Percentiles rank a stretch among this genome's conserved stretches.
phyloP scores from a whole-genome alignment of 2,329 filamentous ascomycete species.

The Ascochyta pisi region DNA sequence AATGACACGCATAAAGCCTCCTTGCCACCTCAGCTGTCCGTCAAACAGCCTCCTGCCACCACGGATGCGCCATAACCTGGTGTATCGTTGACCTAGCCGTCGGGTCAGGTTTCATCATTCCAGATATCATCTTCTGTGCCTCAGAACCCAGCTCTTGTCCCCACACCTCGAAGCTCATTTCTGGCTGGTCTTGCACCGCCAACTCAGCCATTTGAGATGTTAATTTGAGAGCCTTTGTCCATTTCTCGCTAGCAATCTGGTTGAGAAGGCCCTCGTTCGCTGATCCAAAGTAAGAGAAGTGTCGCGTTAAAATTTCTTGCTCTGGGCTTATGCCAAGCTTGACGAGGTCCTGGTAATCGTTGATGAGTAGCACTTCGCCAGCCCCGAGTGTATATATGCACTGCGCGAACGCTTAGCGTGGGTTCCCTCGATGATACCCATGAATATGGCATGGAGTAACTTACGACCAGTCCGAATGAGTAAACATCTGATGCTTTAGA shows the following conservation, averaged over 20 bases:
- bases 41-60: slow-evolving; percentile 35
- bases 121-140: slow-evolving; percentile 44
- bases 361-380: slow-evolving; percentile 39
- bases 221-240: slow-evolving; percentile 27
- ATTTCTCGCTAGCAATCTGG: slow-evolving; percentile 24
- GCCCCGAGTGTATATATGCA: slow-evolving; percentile 46
- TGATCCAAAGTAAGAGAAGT: slow-evolving; percentile 48
- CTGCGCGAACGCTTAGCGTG: slow-evolving; percentile 36
- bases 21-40: background rate
- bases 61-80: slow-evolving; percentile 43
- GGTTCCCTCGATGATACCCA: background rate
- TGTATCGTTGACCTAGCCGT: slow-evolving; percentile 42
- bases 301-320: slow-evolving; percentile 43
- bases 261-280: slow-evolving; percentile 40
- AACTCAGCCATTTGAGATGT: slow-evolving; percentile 35
- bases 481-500: slow-evolving; percentile 49
- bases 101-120: slow-evolving; percentile 46
- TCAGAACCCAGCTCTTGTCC: slow-evolving; percentile 31
- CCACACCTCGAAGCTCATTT: slow-evolving; percentile 39
- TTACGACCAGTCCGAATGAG: slow-evolving; percentile 50
- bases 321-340: slow-evolving; percentile 37
- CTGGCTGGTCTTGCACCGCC: slow-evolving; percentile 37
- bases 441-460: slow-evolving; percentile 23
- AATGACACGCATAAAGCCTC: slow-evolving; percentile 6
- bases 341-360: slow-evolving; percentile 41